Percentiles rank a stretch among this genome's conserved stretches.
Evolutionary conservation across 345 rosid genomes (phyloP).

Genomic region (Eucalyptus regnans): DNA sequence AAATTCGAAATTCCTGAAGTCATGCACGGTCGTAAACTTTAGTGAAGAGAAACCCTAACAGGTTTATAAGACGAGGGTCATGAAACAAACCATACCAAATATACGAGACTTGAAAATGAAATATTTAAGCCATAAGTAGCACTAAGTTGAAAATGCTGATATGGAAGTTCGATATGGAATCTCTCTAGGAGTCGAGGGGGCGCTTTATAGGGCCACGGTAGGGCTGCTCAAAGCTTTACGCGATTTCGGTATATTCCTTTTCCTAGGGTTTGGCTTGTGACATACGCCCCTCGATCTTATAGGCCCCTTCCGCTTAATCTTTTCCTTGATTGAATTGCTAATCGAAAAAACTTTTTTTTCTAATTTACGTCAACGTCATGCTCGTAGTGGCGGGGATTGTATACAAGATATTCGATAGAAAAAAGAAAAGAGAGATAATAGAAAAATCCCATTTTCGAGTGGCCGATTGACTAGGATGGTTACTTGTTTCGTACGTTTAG

Average conservation of each 20-base stretch:
- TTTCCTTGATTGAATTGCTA: neutral
- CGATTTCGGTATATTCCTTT: neutral
- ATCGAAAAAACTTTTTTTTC: neutral
- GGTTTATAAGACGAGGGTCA: neutral
- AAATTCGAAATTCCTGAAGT: neutral
- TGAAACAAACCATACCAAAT: neutral
- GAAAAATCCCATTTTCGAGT: neutral
- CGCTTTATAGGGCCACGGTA: neutral
- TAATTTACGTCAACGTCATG: neutral
- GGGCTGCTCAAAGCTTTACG: neutral
- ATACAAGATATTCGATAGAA: neutral
- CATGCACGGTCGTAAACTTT: neutral
- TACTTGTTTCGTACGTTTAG: neutral
- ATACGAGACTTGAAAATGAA: neutral
- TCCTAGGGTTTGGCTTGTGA: neutral
- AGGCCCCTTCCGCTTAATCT: neutral
- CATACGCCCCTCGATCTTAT: neutral
- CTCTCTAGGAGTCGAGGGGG: neutral
- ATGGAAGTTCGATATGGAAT: neutral
- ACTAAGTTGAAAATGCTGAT: too few species aligned
- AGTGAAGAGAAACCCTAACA: neutral
- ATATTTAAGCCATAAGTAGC: neutral
- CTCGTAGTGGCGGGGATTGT: neutral
- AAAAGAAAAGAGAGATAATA: neutral
- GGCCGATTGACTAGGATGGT: neutral